Evolutionary conservation across 2,329 filamentous ascomycete genomes (phyloP).

Genomic region (Diaporthe ilicicola): DNA sequence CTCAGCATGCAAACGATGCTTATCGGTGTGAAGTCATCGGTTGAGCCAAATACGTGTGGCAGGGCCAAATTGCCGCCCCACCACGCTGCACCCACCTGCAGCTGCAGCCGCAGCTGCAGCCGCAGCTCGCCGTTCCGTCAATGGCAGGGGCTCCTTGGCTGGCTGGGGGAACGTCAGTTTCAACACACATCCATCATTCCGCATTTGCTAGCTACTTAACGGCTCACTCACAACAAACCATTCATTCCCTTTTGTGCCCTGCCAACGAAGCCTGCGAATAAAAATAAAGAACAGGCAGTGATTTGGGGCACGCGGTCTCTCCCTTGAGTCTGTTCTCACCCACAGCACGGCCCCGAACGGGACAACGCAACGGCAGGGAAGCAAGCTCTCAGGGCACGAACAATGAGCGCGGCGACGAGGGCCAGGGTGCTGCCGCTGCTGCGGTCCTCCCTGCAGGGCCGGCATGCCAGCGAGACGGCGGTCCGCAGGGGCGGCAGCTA

Average conservation of each 20-base stretch:
- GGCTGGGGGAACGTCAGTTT: not conserved
- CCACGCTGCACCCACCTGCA: not conserved
- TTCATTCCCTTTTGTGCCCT: not conserved
- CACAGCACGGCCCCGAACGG: not conserved
- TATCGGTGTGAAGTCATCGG: not conserved
- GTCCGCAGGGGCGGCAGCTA: not conserved
- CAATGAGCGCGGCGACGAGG: constrained; percentile 21
- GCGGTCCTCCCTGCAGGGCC: not conserved
- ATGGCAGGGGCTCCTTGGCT: not conserved
- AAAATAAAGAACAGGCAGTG: too few species aligned
- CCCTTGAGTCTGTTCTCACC: not conserved
- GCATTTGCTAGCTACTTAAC: not conserved
- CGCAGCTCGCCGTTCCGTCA: constrained; percentile 3
- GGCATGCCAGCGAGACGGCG: not conserved
- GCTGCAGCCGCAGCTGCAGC: too few species aligned
- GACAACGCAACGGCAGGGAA: not conserved
- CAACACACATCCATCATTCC: not conserved
- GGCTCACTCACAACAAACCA: not conserved
- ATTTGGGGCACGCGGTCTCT: not conserved
- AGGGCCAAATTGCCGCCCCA: not conserved
- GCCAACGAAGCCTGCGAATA: not conserved
- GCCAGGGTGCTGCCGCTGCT: constrained; percentile 20
- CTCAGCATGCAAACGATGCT: not conserved
- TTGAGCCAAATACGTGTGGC: not conserved
- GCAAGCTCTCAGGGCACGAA: not conserved